These are phyloP conservation scores for Citrullus mucosospermus DNA, from an alignment of 306 rosid genomes.

Conservation along the genomic window DNA sequence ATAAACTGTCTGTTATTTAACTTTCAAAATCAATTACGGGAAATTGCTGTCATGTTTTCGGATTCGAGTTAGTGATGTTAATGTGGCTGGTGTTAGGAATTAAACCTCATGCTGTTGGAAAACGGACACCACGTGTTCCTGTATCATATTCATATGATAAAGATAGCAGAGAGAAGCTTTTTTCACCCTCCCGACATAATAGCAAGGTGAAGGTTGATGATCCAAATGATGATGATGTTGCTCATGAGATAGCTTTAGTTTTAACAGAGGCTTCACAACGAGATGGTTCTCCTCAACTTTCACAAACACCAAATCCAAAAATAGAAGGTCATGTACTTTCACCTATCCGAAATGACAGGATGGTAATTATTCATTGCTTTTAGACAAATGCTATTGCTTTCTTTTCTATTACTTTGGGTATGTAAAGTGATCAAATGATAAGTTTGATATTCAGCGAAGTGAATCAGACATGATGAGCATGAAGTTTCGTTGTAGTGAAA, in stretches of 20 bases:
- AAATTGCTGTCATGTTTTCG: neutral
- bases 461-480: slow-evolving; percentile 31
- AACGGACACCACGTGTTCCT: slow-evolving; percentile 91
- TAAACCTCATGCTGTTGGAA: slow-evolving; percentile 77
- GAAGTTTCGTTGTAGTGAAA: slow-evolving; percentile 27
- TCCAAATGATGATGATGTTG: slow-evolving; percentile 36
- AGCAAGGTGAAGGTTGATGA: slow-evolving; percentile 36
- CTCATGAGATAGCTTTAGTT: slow-evolving; percentile 67
- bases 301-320: slow-evolving; percentile 46
- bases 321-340: slow-evolving; percentile 25
- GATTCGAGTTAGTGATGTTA: slow-evolving; percentile 4
- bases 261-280: slow-evolving; percentile 74
- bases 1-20: neutral
- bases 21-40: neutral
- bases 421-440: neutral
- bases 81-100: slow-evolving; percentile 40
- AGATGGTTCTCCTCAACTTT: slow-evolving; percentile 54
- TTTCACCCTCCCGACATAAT: slow-evolving; percentile 48
- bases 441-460: slow-evolving; percentile 30
- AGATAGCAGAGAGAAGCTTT: slow-evolving; percentile 39
- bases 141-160: slow-evolving; percentile 48
- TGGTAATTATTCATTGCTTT: slow-evolving; percentile 28
- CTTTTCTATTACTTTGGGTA: neutral
- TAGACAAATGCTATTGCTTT: neutral
- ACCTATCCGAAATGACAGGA: slow-evolving; percentile 34